Percentiles rank a stretch among this genome's conserved stretches.
These are phyloP conservation scores for Glaciozyma martinii DNA, from an alignment of 768 basidiomycete species.

Conservation along the genomic window DNA sequence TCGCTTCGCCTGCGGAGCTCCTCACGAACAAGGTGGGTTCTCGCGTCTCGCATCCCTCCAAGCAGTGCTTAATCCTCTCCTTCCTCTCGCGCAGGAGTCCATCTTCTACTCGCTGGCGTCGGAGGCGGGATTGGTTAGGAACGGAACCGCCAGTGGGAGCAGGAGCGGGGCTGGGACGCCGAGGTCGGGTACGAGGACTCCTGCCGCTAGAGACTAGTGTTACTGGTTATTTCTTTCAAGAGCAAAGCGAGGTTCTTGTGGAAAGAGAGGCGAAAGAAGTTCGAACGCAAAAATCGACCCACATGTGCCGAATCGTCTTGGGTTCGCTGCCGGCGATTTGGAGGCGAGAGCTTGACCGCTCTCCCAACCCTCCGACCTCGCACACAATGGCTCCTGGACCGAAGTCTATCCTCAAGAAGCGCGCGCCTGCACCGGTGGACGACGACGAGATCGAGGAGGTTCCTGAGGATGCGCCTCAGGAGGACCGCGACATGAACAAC, in stretches of 20 bases:
- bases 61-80: neutral
- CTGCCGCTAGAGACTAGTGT: neutral
- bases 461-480: neutral
- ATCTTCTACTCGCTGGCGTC: constrained; percentile 30
- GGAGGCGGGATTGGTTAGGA: neutral
- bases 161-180: constrained; percentile 1
- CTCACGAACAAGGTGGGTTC: constrained; percentile 44
- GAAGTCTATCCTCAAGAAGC: constrained; percentile 30
- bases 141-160: neutral
- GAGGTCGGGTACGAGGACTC: neutral
- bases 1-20: constrained; percentile 59
- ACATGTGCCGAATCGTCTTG: too few species aligned
- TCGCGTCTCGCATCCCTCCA: neutral
- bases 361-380: too few species aligned
- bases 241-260: too few species aligned
- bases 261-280: too few species aligned
- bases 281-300: too few species aligned
- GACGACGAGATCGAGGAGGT: constrained; percentile 7
- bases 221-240: too few species aligned
- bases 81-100: neutral
- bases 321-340: too few species aligned
- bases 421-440: constrained; percentile 11
- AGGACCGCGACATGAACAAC: constrained; percentile 1
- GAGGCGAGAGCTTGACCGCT: too few species aligned
- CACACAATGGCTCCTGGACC: neutral